A percentile compares a stretch with the other conserved stretches of the same genome.
Conservation (phyloP, 371 early-diverging fungal species). For the Apophysomyces elegans region DNA sequence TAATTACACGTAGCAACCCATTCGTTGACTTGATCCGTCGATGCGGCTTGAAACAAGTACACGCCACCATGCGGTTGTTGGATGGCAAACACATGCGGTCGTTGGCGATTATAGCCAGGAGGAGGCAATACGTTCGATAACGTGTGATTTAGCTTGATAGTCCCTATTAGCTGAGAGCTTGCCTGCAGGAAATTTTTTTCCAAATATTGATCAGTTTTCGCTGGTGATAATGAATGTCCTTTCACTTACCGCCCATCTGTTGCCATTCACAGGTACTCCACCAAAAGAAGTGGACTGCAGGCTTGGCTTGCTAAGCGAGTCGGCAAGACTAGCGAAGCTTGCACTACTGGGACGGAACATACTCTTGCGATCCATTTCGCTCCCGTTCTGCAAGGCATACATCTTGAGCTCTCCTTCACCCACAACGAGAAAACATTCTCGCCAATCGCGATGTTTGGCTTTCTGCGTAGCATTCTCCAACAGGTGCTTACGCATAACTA, state of each 20-base stretch:
- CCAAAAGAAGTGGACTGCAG: slow-evolving; percentile 18
- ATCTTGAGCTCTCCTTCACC: slow-evolving; percentile 79
- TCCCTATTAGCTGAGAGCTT: slow-evolving; percentile 47
- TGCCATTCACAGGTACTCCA: slow-evolving; percentile 17
- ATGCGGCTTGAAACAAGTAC: slow-evolving; percentile 81
- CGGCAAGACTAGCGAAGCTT: slow-evolving; percentile 49
- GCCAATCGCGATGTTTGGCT: slow-evolving; percentile 89
- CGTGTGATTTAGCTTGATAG: slow-evolving; percentile 75
- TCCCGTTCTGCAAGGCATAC: slow-evolving; percentile 67
- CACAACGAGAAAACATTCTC: slow-evolving; percentile 73
- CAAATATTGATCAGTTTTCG: no score
- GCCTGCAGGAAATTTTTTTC: slow-evolving; percentile 18
- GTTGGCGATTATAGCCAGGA: slow-evolving; percentile 79
- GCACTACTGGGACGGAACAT: slow-evolving; percentile 32
- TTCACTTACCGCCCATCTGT: slow-evolving; percentile 30
- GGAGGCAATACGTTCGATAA: slow-evolving; percentile 79
- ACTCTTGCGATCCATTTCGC: slow-evolving; percentile 40
- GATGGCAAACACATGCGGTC: slow-evolving; percentile 84
- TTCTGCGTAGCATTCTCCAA: slow-evolving; percentile 77
- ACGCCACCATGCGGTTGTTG: slow-evolving; percentile 79
- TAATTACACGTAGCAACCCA: slow-evolving; percentile 90
- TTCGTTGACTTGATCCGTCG: slow-evolving; percentile 66
- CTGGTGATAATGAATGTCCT: no score
- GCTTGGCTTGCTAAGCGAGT: slow-evolving; percentile 22
- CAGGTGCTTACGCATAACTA: slow-evolving; percentile 86